These are phyloP conservation scores for Neurospora terricola DNA, from an alignment of 495 filamentous ascomycete genomes.

Conservation along the genomic window DNA sequence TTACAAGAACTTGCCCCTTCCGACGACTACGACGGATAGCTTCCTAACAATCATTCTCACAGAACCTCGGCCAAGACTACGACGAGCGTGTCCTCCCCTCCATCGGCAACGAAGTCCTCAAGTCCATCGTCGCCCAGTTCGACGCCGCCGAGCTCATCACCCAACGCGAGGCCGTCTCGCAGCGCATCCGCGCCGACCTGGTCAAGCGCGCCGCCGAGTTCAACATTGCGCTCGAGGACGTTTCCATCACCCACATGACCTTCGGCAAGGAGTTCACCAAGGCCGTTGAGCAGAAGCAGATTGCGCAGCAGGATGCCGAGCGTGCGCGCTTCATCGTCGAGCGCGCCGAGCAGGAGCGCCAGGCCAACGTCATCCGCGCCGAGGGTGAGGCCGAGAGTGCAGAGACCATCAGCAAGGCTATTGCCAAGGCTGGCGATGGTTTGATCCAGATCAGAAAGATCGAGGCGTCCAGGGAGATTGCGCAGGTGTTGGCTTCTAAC, in stretches of 20 bases:
- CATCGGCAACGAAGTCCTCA: slow-evolving; percentile 99
- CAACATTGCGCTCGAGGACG: slow-evolving; percentile 98
- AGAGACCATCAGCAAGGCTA: slow-evolving; percentile 85
- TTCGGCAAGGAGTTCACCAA: slow-evolving; percentile 98
- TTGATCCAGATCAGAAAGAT: slow-evolving; percentile 93
- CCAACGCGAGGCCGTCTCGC: slow-evolving; percentile 89
- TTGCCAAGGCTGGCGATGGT: slow-evolving; percentile 86
- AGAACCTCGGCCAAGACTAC: slow-evolving; percentile 88
- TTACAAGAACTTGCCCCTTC: background rate
- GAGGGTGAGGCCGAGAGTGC: slow-evolving; percentile 96
- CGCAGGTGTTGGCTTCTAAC: slow-evolving; percentile 76
- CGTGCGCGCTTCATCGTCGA: slow-evolving; percentile 96
- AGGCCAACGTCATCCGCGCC: slow-evolving; percentile 94
- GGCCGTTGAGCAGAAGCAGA: slow-evolving; percentile 99
- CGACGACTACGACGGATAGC: background rate
- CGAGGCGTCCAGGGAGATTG: slow-evolving; percentile 95
- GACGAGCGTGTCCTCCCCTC: slow-evolving; percentile 98
- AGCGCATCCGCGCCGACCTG: slow-evolving; percentile 91
- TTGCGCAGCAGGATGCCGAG: slow-evolving; percentile 98
- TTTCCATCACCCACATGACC: slow-evolving; percentile 99
- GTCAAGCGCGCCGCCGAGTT: slow-evolving; percentile 94
- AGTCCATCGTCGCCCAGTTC: slow-evolving; percentile 97
- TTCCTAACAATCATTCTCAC: background rate
- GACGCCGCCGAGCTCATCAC: slow-evolving; percentile 99
- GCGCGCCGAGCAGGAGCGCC: slow-evolving; percentile 96